Evolutionary conservation across 495 filamentous ascomycete species (phyloP).

Genomic region (Xylaria acuta): DNA sequence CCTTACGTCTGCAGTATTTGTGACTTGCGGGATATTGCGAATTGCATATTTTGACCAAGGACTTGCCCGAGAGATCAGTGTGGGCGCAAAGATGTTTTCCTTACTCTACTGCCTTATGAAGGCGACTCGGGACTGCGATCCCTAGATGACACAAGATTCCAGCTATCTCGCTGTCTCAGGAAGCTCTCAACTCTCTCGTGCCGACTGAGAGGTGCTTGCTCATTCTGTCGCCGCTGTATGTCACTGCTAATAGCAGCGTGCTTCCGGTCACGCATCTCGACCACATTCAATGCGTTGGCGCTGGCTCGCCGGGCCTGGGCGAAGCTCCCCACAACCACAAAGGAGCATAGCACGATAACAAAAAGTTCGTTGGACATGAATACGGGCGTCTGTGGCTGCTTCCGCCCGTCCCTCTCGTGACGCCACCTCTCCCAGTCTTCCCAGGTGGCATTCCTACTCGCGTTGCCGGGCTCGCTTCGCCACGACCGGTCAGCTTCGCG

Average conservation of each 20-base stretch:
- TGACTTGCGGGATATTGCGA: background rate
- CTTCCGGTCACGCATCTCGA: conserved; percentile 67
- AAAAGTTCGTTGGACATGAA: conserved; percentile 81
- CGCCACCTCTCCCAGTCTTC: conserved; percentile 97
- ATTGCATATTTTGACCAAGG: background rate
- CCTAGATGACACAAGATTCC: conserved; percentile 27
- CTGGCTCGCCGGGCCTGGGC: conserved; percentile 71
- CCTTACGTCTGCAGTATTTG: background rate
- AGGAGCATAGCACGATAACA: conserved; percentile 66
- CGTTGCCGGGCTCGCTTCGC: conserved; percentile 56
- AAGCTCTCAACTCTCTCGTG: conserved; percentile 77
- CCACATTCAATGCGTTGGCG: conserved; percentile 58
- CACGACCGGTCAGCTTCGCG: conserved; percentile 54
- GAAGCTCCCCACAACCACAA: conserved; percentile 69
- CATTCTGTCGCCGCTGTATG: conserved; percentile 61
- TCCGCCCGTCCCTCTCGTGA: conserved; percentile 54
- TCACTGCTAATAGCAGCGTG: conserved; percentile 68
- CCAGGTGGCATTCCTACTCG: conserved; percentile 90
- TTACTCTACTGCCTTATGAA: conserved; percentile 23
- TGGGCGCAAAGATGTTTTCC: no score
- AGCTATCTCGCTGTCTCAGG: conserved; percentile 66
- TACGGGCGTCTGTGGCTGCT: conserved; percentile 60
- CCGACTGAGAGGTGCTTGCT: conserved; percentile 55
- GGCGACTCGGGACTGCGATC: background rate
- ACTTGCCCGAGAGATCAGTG: background rate